Evolutionary conservation across 2,329 filamentous ascomycete species (phyloP), one percentile per base, ranked within the genome.

Genomic region (Metarhizium rileyi): DNA sequence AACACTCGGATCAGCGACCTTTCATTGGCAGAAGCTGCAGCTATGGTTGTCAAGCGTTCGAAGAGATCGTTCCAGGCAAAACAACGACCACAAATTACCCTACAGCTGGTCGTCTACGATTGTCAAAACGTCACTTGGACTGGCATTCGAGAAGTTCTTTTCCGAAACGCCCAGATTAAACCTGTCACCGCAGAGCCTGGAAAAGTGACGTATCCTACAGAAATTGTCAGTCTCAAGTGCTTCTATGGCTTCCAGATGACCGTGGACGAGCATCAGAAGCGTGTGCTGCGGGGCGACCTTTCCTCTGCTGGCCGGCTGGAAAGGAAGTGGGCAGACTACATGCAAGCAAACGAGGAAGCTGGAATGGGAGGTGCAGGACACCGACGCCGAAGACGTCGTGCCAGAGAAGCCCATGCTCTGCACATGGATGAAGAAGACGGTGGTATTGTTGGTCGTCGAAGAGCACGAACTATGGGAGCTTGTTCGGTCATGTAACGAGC

Each of bases 231-330:
- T 5, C 76, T 97, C 41, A 96, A 95, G 66, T 95, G 90, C 67
- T 97, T 91, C 71, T 95, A 95, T 65, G 89, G 86, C 40, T 96
- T 88, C 80, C 91, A 97, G 68, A 87, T 88, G 70, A 96, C 90
- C 0, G 90, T 96, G 4, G 86, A 96, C 57, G 90, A 96, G 65
- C 91, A 97, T 66, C 90, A 83, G 48, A 91, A 90, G 69, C 81
- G 90, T 4, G 87, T 96, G 1, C 66, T 95, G 47, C 75, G 80
- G 4, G 88, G 88, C 6, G 87, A 95, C 53, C 77, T 89, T 51
- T 72, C 75, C 0, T 77, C 86, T 1, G 93, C 93, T 1, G 76
- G 75, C 35, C 75, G 87, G n/a, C 74, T 97, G 20, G 90, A 95
- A 71, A 77, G 83, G 55, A 94, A 91, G 64, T 97, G 91, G 91